Conservation (phyloP, 768 basidiomycete genomes). For the Saitozyma sp. region DNA sequence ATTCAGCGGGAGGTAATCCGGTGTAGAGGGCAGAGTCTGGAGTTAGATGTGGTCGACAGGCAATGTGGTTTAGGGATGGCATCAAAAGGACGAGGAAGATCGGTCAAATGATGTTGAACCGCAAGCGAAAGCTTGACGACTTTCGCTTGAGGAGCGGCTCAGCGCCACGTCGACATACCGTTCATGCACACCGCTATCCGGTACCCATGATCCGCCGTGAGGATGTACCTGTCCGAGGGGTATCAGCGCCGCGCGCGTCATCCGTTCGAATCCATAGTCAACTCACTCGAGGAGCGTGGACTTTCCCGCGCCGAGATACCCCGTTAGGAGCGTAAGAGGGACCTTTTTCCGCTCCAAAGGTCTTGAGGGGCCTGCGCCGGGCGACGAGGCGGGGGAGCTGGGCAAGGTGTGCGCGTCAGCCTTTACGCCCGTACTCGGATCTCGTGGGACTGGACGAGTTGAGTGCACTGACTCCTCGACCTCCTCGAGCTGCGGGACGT, state of each 20-base stretch:
- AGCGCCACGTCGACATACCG: slow-evolving; percentile 54
- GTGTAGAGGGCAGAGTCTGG: too few species aligned
- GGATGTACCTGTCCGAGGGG: slow-evolving; percentile 60
- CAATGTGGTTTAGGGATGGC: not conserved
- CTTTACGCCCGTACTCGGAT: too few species aligned
- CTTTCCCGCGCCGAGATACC: slow-evolving; percentile 88
- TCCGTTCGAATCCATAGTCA: not conserved
- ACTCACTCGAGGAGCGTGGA: slow-evolving; percentile 80
- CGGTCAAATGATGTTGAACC: too few species aligned
- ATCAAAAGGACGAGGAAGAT: too few species aligned
- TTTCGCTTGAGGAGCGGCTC: not conserved
- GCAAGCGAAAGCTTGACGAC: too few species aligned
- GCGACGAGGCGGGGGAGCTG: too few species aligned
- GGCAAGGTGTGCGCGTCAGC: too few species aligned
- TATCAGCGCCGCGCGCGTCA: not conserved
- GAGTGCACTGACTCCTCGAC: too few species aligned
- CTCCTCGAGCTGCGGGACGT: too few species aligned
- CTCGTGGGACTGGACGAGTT: too few species aligned
- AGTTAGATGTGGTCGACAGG: not conserved
- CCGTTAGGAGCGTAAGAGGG: slow-evolving; percentile 90
- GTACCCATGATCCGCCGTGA: slow-evolving; percentile 91
- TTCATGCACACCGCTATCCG: slow-evolving; percentile 98
- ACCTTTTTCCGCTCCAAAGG: slow-evolving; percentile 54
- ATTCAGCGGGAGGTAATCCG: not conserved
- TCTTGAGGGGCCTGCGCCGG: slow-evolving; percentile 17